Base-by-base conservation (phyloP, 2,329 filamentous ascomycete species). In the Hymenoscyphus linearis region DNA sequence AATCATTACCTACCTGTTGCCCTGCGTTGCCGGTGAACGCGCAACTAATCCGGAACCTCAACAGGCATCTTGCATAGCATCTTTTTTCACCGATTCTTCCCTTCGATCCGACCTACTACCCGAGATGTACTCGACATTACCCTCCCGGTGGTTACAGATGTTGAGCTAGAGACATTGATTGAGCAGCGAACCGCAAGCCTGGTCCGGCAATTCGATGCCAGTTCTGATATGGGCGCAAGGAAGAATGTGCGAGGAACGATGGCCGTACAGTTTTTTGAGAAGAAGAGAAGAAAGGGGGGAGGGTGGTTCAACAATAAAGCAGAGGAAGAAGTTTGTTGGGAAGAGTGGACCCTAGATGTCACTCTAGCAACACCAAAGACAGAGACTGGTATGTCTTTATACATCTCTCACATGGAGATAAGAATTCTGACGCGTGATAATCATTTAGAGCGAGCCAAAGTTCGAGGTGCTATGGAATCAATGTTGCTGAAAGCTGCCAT, bases 11-110 rank as follows among this genome's bases (percentile, higher is more conserved):
- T 44, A 40, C 44, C 50, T 58, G 54, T 53, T 31, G 40, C 55
- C 36, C 36, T 58, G 25, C 37, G 40, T 18, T 52, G 50, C 27
- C n/a, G 36, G 55, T 34, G 55, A 55, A 40, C 61, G 55, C 52
- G 44, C 52, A n/a, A 53, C 64, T 62, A 40, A 63, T 44, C 44
- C 60, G 35, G 55, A 26, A 52, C 55, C 14, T 16, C 26, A 22
- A 40, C 70, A 96, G 93, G 90, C 66, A 90, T 97, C 74, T 84
- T 98, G 56, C 93, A 97, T 76, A 96, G 93, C 57, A 97, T 98
- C 75, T 99, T 98, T 85, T 98, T 98, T 83, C 93, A 97, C 79
- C 89, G 95, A 72, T 96, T 93, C 84, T 97, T 98, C 80, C 91
- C 91, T 61, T 87, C 91, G 62, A 84, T 97, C 69, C 80, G 85